These are phyloP conservation scores for Venturia nashicola DNA, from an alignment of 2,329 filamentous ascomycete genomes.

Conservation along the genomic window DNA sequence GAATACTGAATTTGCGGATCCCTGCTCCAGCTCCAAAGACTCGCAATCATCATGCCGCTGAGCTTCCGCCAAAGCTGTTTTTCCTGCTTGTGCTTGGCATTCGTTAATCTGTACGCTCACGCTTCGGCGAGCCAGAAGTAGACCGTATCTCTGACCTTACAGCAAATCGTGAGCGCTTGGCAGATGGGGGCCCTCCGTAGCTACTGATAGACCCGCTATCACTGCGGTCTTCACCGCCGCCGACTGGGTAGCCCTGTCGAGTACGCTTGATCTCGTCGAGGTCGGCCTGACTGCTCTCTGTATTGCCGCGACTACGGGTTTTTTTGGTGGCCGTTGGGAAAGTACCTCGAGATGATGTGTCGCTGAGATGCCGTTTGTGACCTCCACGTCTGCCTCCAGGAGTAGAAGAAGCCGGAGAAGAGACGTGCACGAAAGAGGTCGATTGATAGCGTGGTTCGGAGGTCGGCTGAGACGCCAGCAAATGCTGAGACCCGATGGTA, in stretches of 20 bases:
- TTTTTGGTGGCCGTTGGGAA: not conserved
- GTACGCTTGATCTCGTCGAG: not conserved
- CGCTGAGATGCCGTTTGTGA: conserved; percentile 54
- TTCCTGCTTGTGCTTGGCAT: conserved; percentile 1
- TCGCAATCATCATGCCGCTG: not conserved
- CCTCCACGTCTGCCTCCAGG: conserved; percentile 47
- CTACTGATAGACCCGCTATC: conserved; percentile 7
- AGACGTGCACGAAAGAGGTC: conserved; percentile 43
- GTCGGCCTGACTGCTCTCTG: conserved; percentile 2
- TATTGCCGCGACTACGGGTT: conserved; percentile 5
- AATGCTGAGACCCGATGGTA: conserved; percentile 35
- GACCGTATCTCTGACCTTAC: not conserved
- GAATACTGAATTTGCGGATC: not conserved
- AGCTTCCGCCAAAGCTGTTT: conserved; percentile 1
- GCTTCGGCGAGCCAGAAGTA: not conserved
- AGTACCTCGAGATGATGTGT: conserved; percentile 32
- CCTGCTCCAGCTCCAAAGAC: not conserved
- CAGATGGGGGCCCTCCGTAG: not conserved
- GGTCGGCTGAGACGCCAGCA: conserved; percentile 36
- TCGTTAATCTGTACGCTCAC: not conserved
- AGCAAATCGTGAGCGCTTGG: conserved; percentile 4
- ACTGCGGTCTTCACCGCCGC: conserved; percentile 6
- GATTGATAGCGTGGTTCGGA: conserved; percentile 36
- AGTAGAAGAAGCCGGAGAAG: conserved; percentile 39
- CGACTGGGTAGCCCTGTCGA: not conserved